phyloP scores from a whole-genome alignment of 1,284 basidiomycete species.

The Lentinula novae-zelandiae region DNA sequence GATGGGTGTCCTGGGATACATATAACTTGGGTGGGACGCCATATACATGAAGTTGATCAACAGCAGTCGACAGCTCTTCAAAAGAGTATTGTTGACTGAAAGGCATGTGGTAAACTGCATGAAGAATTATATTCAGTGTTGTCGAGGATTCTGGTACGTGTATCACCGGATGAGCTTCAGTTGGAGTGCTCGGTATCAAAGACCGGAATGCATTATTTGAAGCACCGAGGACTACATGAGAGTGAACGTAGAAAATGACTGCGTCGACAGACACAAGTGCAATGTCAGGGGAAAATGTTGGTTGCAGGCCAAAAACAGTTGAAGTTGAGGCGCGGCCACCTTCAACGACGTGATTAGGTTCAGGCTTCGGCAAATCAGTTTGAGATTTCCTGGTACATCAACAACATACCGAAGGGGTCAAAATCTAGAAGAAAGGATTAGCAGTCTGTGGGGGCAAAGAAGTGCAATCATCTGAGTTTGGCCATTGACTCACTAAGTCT shows the following conservation, averaged over 20 bases:
- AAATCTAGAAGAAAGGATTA: background rate
- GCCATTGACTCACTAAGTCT: background rate
- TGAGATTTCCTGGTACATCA: background rate
- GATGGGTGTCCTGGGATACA: constrained; percentile 37
- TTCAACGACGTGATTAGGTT: background rate
- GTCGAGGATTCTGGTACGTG: constrained; percentile 46
- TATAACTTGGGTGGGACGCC: constrained; percentile 41
- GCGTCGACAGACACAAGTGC: background rate
- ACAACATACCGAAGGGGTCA: background rate
- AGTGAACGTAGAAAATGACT: background rate
- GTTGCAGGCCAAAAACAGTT: background rate
- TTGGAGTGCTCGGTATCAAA: constrained; percentile 22
- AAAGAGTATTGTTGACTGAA: constrained; percentile 60
- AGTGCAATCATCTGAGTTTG: background rate
- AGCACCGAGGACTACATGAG: background rate
- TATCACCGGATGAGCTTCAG: constrained; percentile 38
- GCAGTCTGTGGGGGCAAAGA: background rate
- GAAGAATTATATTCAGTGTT: constrained; percentile 59
- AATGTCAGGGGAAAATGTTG: background rate
- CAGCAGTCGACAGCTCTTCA: constrained; percentile 39
- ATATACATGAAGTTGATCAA: constrained; percentile 44
- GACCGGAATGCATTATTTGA: background rate
- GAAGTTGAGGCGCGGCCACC: background rate
- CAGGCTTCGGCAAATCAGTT: background rate
- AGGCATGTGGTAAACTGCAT: constrained; percentile 55